Evolutionary conservation across 306 rosid species (phyloP).

Genomic region (Adenanthera pavonina): DNA sequence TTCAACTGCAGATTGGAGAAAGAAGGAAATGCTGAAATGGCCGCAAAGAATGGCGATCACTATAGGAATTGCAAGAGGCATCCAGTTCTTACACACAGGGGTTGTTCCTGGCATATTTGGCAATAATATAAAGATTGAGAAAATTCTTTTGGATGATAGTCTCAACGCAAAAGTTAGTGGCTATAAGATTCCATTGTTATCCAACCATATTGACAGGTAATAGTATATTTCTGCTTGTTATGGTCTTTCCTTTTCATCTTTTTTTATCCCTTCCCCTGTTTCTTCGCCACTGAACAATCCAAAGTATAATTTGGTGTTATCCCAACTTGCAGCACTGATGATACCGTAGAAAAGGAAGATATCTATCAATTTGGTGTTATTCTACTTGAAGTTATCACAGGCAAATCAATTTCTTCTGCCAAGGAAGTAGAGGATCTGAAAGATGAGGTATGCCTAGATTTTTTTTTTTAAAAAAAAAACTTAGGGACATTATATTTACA

Average conservation of each 20-base stretch:
- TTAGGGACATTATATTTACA: not conserved
- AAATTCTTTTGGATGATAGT: constrained; percentile 77
- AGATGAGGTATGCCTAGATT: constrained; percentile 63
- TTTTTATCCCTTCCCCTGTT: not conserved
- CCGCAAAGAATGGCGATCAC: constrained; percentile 95
- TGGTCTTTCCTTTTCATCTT: not conserved
- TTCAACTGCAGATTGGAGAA: constrained; percentile 72
- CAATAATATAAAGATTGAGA: constrained; percentile 68
- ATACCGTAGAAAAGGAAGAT: constrained; percentile 79
- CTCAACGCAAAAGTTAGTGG: constrained; percentile 79
- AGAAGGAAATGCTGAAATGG: constrained; percentile 91
- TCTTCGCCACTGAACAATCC: constrained; percentile 23
- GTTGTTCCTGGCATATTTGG: constrained; percentile 76
- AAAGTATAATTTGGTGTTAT: not conserved
- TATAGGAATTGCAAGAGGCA: constrained; percentile 88
- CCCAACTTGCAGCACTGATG: constrained; percentile 46
- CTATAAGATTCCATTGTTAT: constrained; percentile 68
- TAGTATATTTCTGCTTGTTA: constrained; percentile 7
- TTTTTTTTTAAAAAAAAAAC: too few relatives aligned
- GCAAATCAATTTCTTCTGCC: constrained; percentile 56
- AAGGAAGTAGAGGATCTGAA: constrained; percentile 68
- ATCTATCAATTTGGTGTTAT: constrained; percentile 81
- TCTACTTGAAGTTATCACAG: constrained; percentile 82
- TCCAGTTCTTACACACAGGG: constrained; percentile 86
- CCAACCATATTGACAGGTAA: constrained; percentile 49